Base-by-base conservation (phyloP, 2,329 filamentous ascomycete species). In the Chalara sp. region DNA sequence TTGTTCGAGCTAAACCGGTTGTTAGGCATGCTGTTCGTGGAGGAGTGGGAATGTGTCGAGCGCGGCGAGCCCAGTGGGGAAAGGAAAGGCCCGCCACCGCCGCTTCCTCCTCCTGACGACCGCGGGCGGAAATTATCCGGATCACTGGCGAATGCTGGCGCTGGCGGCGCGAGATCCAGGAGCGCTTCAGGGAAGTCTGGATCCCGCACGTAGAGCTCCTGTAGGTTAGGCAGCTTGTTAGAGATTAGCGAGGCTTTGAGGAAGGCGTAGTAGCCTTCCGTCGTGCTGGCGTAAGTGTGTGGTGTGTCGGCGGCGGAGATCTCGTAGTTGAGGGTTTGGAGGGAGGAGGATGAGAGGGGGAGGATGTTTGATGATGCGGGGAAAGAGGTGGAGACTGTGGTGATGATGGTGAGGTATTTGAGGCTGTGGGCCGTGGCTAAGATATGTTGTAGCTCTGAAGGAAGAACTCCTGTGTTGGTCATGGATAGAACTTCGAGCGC, bases 131-230 rank as follows among this genome's bases (percentile, higher is more conserved):
- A 61, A 35, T 58, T 61, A 43, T 62, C 59, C 6, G 58, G 55
- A 53, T 71, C 68, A 10, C 52, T 58, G 28, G 72, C 74, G 54
- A 79, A 80, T 1, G 75, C 68, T 6, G 75, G 72, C 1, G 72
- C 73, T 2, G 87, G 85, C 1, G 86, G 86, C 1, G 83, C 79
- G 6, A 92, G 75, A 11, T 61, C 65, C 8, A 90, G 76, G 5
- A 96, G 79, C 8, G 84, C 78, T 58, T 95, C 89, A 2, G 90
- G 84, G 65, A 97, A 96, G 46, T 80, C 76, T 30, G 86, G 80
- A 61, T 96, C 90, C 58, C 89, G 86, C 13, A 96, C 92, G 65
- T 95, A 96, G 6, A 97, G 78, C 28, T 84, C 80, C 35, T 77
- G 77, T 6, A 97, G 76, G 35, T 78, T 79, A 1, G 90, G 89